Percentiles rank a stretch among this genome's conserved stretches.
These are phyloP conservation scores for Mycena capillaripes DNA, from an alignment of 768 basidiomycete genomes.

Conservation along the genomic window DNA sequence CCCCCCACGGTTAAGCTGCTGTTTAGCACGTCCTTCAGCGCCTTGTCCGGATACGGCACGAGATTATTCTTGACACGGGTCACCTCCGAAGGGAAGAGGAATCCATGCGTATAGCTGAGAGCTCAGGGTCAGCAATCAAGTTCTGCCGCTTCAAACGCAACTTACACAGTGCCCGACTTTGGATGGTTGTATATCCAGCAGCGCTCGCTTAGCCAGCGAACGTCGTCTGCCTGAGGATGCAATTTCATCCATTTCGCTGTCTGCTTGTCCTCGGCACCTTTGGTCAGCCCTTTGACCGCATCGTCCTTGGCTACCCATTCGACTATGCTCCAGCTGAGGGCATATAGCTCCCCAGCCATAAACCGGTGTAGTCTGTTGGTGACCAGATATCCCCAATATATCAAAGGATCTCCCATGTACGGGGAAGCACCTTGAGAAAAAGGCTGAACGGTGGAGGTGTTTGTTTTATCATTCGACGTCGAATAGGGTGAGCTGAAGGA, in stretches of 20 bases:
- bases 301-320: conserved; percentile 88
- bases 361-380: conserved; percentile 90
- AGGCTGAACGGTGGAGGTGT: conserved; percentile 12
- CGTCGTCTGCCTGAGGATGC: conserved; percentile 82
- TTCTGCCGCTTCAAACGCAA: conserved; percentile 31
- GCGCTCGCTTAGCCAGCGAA: conserved; percentile 92
- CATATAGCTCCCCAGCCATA: conserved; percentile 97
- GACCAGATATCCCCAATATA: conserved; percentile 93
- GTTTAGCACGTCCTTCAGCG: conserved; percentile 51
- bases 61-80: conserved; percentile 74
- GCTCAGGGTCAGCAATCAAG: conserved; percentile 21
- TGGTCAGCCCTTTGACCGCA: conserved; percentile 72
- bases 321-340: conserved; percentile 89
- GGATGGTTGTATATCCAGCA: conserved; percentile 99
- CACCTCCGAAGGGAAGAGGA: conserved; percentile 92
- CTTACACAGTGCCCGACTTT: conserved; percentile 91
- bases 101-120: conserved; percentile 91
- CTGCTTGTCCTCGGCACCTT: conserved; percentile 94
- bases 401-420: conserved; percentile 68
- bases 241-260: conserved; percentile 92
- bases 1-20: conserved; percentile 44
- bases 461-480: conserved; percentile 21
- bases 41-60: conserved; percentile 64
- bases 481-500: conserved; percentile 3
- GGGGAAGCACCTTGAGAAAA: conserved; percentile 20